phyloP scores from a whole-genome alignment of 164 flowering plant species.

The Vitis rotundifolia region DNA sequence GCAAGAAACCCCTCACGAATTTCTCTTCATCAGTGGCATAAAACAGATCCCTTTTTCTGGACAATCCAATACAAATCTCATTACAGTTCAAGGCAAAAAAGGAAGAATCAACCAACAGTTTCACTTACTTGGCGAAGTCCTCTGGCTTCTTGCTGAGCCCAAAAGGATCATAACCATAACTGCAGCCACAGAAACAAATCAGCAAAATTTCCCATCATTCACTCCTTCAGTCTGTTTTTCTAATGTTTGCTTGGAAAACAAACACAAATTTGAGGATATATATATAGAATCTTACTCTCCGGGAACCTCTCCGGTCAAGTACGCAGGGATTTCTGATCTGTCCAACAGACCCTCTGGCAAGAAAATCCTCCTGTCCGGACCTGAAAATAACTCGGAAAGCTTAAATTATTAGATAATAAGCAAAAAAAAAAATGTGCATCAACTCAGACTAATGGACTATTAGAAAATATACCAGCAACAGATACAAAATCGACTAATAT shows the following conservation, averaged over 20 bases:
- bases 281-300: conserved; percentile 77
- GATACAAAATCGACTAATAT: too few species aligned
- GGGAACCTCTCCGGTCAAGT: conserved; percentile 94
- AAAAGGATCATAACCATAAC: conserved; percentile 98
- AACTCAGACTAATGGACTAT: too few species aligned
- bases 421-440: not conserved
- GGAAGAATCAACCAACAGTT: not conserved
- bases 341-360: conserved; percentile 96
- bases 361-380: conserved; percentile 96
- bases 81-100: not conserved
- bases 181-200: conserved; percentile 29
- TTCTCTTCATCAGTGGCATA: not conserved
- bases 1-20: conserved; percentile 14
- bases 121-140: conserved; percentile 79
- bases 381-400: conserved; percentile 30
- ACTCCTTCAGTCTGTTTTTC: too few species aligned
- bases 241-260: too few species aligned
- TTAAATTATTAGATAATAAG: not conserved
- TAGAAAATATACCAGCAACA: too few species aligned
- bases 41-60: not conserved
- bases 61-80: not conserved
- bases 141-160: conserved; percentile 97
- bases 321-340: conserved; percentile 88
- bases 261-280: too few species aligned
- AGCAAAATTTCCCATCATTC: too few species aligned